These are phyloP conservation scores for Boeremia lycopersici DNA, from an alignment of 2,329 filamentous ascomycete genomes.

Conservation along the genomic window DNA sequence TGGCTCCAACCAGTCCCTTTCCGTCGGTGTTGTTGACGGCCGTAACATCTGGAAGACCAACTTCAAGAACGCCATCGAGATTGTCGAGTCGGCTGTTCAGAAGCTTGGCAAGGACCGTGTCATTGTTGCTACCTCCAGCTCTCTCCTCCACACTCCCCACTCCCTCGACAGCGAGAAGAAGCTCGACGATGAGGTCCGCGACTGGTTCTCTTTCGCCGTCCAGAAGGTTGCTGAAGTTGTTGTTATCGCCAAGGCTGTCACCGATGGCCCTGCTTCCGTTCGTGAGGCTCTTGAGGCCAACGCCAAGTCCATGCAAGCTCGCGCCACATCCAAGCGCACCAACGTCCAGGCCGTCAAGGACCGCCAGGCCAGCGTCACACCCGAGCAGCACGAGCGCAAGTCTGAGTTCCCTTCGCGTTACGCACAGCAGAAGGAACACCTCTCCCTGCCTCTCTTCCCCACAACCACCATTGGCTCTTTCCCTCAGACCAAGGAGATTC, in stretches of 20 bases:
- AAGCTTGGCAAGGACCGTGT: constrained; percentile 98
- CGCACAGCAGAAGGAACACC: constrained; percentile 84
- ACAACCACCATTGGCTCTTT: constrained; percentile 99
- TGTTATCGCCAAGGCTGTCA: constrained; percentile 95
- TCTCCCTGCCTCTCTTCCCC: constrained; percentile 95
- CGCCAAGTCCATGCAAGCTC: constrained; percentile 89
- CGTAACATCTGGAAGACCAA: constrained; percentile 99
- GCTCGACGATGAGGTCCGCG: constrained; percentile 86
- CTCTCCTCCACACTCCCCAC: constrained; percentile 97
- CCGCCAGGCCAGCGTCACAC: constrained; percentile 84
- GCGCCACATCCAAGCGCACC: constrained; percentile 89
- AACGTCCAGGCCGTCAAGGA: constrained; percentile 98
- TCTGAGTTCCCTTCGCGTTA: constrained; percentile 86
- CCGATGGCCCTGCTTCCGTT: constrained; percentile 85
- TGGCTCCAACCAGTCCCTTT: constrained; percentile 87
- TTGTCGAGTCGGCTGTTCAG: constrained; percentile 86
- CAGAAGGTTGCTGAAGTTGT: constrained; percentile 94
- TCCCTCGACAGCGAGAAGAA: constrained; percentile 99
- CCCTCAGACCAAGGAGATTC: constrained; percentile 99
- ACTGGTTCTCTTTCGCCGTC: constrained; percentile 98
- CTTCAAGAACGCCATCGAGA: constrained; percentile 93
- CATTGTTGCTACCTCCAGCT: constrained; percentile 95
- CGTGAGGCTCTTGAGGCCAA: constrained; percentile 92
- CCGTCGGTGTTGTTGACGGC: constrained; percentile 94
- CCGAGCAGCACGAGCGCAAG: constrained; percentile 89